Evolutionary conservation across 805 yeast genomes (phyloP), one percentile per base, ranked within the genome.

Genomic region (Barnettozyma californica): DNA sequence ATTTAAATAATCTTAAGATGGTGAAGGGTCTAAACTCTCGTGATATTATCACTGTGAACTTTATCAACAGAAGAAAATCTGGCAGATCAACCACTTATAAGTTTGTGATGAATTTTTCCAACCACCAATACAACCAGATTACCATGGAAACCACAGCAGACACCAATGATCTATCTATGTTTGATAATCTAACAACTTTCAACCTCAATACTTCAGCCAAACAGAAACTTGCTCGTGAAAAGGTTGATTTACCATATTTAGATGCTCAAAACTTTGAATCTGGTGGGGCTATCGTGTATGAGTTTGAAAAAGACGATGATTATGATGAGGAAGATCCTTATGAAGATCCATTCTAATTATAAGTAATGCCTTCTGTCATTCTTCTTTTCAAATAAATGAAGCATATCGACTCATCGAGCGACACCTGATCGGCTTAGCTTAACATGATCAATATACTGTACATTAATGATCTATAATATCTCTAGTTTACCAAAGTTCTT

Each of bases 321-420:
- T 92, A 91, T 62, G 99, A 92, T 61, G 99, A 92, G 64, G 98
- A 94, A 58, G 99, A 92, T 66, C 97, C 98, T 0, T 92, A 83
- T 61, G 99, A 92, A 63, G 98, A 92, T 62, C 98, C 98, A 6
- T 90, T 89, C 61, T 90, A 66, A 65, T 35, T 26, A 16, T 14
- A 11, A 29, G 7, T 29, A 29, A 29, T 29, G 33, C 33, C 11
- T 29, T 29, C 14, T 5, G 10, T 26, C 29, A 26, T 13, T 23
- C 7, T 23, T 23, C 25, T 23, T 23, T 8, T 8, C 8, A 23
- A 23, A n/a, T n/a, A 5, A 23, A 8, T 23, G 25, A 5, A 23
- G 25, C 8, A 8, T 23, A 23, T 23, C 25, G 25, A 23, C 8
- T 23, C 25, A 23, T 8, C 8, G 25, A 23, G 25, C 5, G 25